Evolutionary conservation across 257 asterid species (phyloP), one percentile per base, ranked within the genome.

Genomic region (Fraxinus quadrangulata): DNA sequence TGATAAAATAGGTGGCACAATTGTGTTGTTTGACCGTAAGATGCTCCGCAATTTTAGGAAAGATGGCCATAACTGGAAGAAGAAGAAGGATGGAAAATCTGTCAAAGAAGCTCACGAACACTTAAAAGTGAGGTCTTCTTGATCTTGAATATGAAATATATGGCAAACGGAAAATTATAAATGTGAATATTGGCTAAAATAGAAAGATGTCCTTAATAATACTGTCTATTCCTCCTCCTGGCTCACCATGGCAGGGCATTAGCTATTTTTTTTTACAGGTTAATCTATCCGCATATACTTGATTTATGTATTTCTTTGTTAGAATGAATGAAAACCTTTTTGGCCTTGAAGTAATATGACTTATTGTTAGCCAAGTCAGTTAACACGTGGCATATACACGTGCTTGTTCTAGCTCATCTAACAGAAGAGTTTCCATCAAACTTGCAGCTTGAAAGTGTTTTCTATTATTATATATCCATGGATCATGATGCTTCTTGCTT

Each of bases 101-200:
- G 96, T 95, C 47, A 91, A 95, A 86, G 99, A 95, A 93, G 98
- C 98, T 82, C 99, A 95, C 28, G 98, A 95, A 77, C 98, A 92
- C 91, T 88, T 95, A 77, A 95, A 95, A 86, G 99, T 93, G 88
- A 77, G 88, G 71, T 74, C 51, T 83, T 70, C 21, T 70, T 71
- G 69, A 78, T 83, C 54, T 47, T 28, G 75, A 47, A 26, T 49
- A 59, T 73, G 77, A 67, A 33, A n/a, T 34, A 17, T 34, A 67
- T 40, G 5, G 56, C 74, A 45, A 26, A n/a, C 24, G 36, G 19
- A 45, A 34, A 39, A 31, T 23, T 76, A 45, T 61, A 24, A 33
- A 74, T 71, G 59, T 40, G 19, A 74, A 56, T 73, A 47, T 23
- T 67, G 51, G 75, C 67, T 45, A 75, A 66, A 65, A n/a, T 40